Evolutionary conservation across 1,139 yeast species (phyloP), one percentile per base, ranked within the genome.

Genomic region (Hansenula lynferdii): DNA sequence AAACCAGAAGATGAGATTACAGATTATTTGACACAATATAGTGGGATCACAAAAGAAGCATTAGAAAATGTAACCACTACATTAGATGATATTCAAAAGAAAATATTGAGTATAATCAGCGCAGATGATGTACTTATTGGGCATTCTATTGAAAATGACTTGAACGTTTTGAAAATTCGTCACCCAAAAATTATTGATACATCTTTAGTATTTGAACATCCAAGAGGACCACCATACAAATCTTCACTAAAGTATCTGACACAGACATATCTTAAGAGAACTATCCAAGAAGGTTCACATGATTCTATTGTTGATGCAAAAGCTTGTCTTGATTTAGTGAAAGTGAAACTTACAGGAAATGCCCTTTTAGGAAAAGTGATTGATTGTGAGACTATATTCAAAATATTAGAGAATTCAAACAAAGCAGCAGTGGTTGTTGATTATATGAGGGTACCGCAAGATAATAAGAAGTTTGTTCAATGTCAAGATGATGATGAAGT

Each of bases 291-390:
- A 18, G 68, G 70, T 20, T 68, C 70, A 1, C 98, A 92, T 60
- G 85, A 92, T 34, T 83, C 97, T 0, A 70, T 82, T 2, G 96
- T 87, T 56, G 98, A 92, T 57, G 85, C 96, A 8, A 59, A 59
- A 28, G 81, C 96, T 0, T 86, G 96, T 54, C 65, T 90, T 52
- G 90, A 86, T 43, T 67, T 92, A 36, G 76, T 85, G 1, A 78
- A 85, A 49, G 51, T 78, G 45, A 89, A 90, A 53, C 64, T 89
- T 12, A 57, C 67, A 5, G 75, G 80, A 41, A 97, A 97, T 1
- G 58, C 62, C 7, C 62, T 70, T 6, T 84, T 73, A 59, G 97
- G 97, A 0, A 60, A 65, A 23, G 68, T 69, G 40, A 49, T 69
- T 34, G 62, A 67, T 42, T 75, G 69, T n/a, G 65, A 68, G 47